Percentiles rank a stretch among this genome's conserved stretches.
Evolutionary conservation across 768 basidiomycete genomes (phyloP).

Genomic region (Boletus pseudo-olivaceus): DNA sequence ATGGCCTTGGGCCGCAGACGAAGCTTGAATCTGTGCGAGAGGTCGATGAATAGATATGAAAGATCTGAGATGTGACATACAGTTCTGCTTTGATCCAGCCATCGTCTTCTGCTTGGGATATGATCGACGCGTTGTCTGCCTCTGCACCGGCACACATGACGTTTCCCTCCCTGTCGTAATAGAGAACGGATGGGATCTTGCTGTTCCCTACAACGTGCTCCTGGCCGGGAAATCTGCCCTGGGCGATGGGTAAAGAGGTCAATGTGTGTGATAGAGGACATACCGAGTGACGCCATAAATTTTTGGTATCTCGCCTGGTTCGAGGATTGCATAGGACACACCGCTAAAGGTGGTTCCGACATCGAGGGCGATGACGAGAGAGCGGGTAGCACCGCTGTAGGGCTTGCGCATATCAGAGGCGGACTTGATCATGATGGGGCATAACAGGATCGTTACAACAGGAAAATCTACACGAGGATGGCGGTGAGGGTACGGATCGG

Average conservation of each 20-base stretch:
- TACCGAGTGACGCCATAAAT: slow-evolving; percentile 80
- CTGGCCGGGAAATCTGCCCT: slow-evolving; percentile 70
- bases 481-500: not conserved
- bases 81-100: slow-evolving; percentile 73
- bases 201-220: slow-evolving; percentile 84
- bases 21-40: slow-evolving; percentile 62
- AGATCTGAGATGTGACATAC: slow-evolving; percentile 39
- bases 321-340: slow-evolving; percentile 79
- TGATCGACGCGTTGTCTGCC: slow-evolving; percentile 56
- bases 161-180: slow-evolving; percentile 62
- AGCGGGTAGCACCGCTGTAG: slow-evolving; percentile 58
- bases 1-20: slow-evolving; percentile 74
- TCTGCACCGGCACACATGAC: slow-evolving; percentile 77
- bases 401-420: slow-evolving; percentile 69
- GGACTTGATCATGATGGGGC: slow-evolving; percentile 42
- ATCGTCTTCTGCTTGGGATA: slow-evolving; percentile 72
- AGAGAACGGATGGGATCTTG: slow-evolving; percentile 77
- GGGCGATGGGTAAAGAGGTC: slow-evolving; percentile 12
- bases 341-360: slow-evolving; percentile 83
- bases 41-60: not conserved
- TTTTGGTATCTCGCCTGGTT: slow-evolving; percentile 77
- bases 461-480: not conserved
- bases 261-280: slow-evolving; percentile 8
- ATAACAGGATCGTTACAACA: not conserved
- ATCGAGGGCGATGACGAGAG: slow-evolving; percentile 76